Evolutionary conservation across 1,284 basidiomycete genomes (phyloP).

Genomic region (Tetrapyrgos nigripes): DNA sequence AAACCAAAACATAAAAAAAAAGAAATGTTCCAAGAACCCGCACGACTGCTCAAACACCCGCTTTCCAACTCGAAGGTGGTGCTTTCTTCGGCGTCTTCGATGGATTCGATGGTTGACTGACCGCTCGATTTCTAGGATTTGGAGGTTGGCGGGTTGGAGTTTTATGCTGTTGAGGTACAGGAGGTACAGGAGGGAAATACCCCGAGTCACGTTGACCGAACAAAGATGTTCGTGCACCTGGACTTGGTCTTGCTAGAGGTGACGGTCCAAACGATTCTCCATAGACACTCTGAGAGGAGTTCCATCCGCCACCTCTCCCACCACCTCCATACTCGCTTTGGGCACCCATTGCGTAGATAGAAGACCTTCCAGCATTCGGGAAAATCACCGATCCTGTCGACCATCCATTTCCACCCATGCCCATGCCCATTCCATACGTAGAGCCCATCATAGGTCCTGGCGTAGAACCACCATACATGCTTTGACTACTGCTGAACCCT

Average conservation of each 20-base stretch:
- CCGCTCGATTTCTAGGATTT: slow-evolving; percentile 52
- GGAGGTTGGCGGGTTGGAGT: slow-evolving; percentile 23
- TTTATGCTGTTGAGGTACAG: slow-evolving; percentile 34
- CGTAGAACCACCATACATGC: slow-evolving; percentile 43
- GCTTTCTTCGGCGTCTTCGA: slow-evolving; percentile 35
- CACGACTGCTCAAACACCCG: background rate
- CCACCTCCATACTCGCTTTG: slow-evolving; percentile 61
- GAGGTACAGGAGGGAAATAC: slow-evolving; percentile 44
- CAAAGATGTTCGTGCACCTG: slow-evolving; percentile 19
- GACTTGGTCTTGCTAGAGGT: slow-evolving; percentile 21
- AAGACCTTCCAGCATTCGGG: slow-evolving; percentile 49
- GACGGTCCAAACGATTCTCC: slow-evolving; percentile 64
- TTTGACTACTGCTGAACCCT: slow-evolving; percentile 45
- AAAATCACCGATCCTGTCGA: slow-evolving; percentile 51
- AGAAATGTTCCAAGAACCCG: background rate
- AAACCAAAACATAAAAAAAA: background rate
- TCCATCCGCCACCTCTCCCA: slow-evolving; percentile 53
- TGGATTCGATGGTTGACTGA: slow-evolving; percentile 60
- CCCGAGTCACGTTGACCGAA: slow-evolving; percentile 36
- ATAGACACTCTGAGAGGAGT: slow-evolving; percentile 67
- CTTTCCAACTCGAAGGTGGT: slow-evolving; percentile 70
- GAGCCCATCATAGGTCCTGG: slow-evolving; percentile 22
- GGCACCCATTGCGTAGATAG: slow-evolving; percentile 58
- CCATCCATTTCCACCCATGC: slow-evolving; percentile 52
- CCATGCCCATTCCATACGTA: slow-evolving; percentile 34